Conservation (phyloP, 2,329 filamentous ascomycete genomes). For the Fusarium duplospermum region DNA sequence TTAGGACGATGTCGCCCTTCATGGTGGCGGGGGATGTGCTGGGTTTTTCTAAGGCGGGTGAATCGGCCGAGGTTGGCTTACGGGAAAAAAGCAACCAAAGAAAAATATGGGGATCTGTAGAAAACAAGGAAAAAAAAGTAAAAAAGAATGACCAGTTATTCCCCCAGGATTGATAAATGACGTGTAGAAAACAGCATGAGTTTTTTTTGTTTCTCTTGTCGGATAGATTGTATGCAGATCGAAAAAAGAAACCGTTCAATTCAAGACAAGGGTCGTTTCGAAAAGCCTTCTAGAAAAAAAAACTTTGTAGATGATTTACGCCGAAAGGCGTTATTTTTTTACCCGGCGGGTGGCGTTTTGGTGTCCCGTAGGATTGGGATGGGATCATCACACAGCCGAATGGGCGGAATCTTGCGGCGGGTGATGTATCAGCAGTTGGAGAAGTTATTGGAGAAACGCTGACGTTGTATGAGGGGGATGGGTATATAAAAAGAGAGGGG, state of each 20-base stretch:
- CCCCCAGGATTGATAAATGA: slow-evolving; percentile 2
- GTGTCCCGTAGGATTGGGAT: not conserved
- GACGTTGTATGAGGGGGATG: not conserved
- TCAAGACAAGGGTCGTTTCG: slow-evolving; percentile 6
- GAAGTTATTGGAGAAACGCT: not conserved
- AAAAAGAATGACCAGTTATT: not conserved
- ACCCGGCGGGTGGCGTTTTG: slow-evolving; percentile 7
- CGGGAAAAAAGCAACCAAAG: not conserved
- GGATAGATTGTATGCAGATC: slow-evolving; percentile 13
- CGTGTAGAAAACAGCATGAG: slow-evolving; percentile 3
- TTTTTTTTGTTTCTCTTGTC: not conserved
- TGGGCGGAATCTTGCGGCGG: not conserved
- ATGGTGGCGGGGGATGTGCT: not conserved
- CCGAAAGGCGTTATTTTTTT: not conserved
- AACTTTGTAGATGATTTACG: not conserved
- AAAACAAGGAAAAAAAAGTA: not conserved
- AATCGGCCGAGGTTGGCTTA: not conserved
- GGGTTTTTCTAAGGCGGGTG: not conserved
- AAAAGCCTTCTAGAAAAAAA: slow-evolving; percentile 32
- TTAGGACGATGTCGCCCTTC: slow-evolving; percentile 33
- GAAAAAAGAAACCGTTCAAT: not conserved
- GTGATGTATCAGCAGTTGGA: not conserved
- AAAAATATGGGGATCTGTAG: not conserved
- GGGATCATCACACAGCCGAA: not conserved
- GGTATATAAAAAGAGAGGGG: not conserved